Evolutionary conservation across 805 yeast genomes (phyloP), one percentile per base, ranked within the genome.

Genomic region (Kazachstania bromeliacearum): DNA sequence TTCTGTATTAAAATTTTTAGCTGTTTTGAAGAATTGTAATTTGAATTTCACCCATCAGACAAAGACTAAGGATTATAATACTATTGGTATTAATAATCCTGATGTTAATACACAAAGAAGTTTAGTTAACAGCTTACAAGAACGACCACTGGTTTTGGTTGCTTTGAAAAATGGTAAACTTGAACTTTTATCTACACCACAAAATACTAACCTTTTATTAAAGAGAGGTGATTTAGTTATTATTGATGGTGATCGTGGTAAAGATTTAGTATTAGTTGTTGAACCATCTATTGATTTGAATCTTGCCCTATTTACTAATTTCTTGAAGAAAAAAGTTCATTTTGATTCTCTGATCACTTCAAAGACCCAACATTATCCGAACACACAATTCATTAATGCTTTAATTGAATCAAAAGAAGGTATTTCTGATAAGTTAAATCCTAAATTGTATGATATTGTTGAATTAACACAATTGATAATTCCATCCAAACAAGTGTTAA

Each of bases 221-320:
- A 69, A 66, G 42, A 66, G 72, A 31, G 67, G 73, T 38, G 92
- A 83, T 57, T 66, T 82, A 50, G 82, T 81, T 7, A 75, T 82
- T 14, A 79, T 80, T 38, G 92, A 83, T 59, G 94, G 92, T 37
- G 94, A 83, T 54, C 66, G 92, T 42, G 94, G 94, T 20, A 79
- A 79, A 48, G 94, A 83, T 56, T 57, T 83, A 43, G 89, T 78
- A 7, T 71, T 77, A 71, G 75, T 82, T 30, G 60, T 81, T 20
- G 81, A 79, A 42, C 85, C 89, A 0, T 56, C 67, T 28, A 69
- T 81, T 21, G 70, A 68, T 30, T 65, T 79, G 38, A 73, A 78
- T 40, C 63, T 77, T 54, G 89, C 89, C 2, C 67, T 81, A 33
- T 67, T 83, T 40, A 71, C 82, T 51, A 81, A 81, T 48, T 83